Evolutionary conservation across 192 early-diverging fungal species (phyloP).

Genomic region (Chytriomyces sp.): DNA sequence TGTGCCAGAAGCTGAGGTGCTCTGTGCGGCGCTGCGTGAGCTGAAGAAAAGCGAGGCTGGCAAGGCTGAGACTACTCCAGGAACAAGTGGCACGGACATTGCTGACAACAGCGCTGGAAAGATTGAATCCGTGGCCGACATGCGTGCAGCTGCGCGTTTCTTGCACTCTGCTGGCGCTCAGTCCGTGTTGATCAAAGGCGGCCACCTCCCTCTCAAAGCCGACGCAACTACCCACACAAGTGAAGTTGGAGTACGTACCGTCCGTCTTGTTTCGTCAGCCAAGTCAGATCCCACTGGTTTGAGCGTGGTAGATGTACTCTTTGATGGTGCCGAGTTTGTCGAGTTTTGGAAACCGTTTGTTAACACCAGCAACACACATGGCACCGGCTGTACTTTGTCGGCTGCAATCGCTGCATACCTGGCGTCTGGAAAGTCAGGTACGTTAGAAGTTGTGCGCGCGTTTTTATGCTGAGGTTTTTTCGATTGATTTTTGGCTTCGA

Average conservation of each 20-base stretch:
- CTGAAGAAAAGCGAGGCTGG: background rate
- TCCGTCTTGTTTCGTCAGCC: background rate
- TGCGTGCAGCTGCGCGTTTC: slow-evolving; percentile 63
- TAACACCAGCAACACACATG: slow-evolving; percentile 77
- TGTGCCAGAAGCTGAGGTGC: slow-evolving; percentile 77
- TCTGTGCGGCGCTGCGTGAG: slow-evolving; percentile 27
- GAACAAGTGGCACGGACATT: background rate
- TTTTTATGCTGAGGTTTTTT: too few species aligned
- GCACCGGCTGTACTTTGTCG: slow-evolving; percentile 86
- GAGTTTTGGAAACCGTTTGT: slow-evolving; percentile 64
- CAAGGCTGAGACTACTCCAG: background rate
- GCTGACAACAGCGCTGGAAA: slow-evolving; percentile 13
- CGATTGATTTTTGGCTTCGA: background rate
- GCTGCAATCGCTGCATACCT: slow-evolving; percentile 79
- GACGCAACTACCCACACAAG: background rate
- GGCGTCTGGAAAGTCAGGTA: slow-evolving; percentile 60
- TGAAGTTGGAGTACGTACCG: background rate
- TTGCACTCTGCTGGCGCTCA: slow-evolving; percentile 61
- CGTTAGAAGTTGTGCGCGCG: background rate
- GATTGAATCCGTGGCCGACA: slow-evolving; percentile 58
- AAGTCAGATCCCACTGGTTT: background rate
- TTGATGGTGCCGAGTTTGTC: slow-evolving; percentile 45
- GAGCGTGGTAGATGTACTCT: slow-evolving; percentile 67
- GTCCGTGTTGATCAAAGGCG: slow-evolving; percentile 79
- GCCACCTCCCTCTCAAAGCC: slow-evolving; percentile 66